Evolutionary conservation across 2,329 filamentous ascomycete species (phyloP).

Genomic region (Curvularia eragrostidis): DNA sequence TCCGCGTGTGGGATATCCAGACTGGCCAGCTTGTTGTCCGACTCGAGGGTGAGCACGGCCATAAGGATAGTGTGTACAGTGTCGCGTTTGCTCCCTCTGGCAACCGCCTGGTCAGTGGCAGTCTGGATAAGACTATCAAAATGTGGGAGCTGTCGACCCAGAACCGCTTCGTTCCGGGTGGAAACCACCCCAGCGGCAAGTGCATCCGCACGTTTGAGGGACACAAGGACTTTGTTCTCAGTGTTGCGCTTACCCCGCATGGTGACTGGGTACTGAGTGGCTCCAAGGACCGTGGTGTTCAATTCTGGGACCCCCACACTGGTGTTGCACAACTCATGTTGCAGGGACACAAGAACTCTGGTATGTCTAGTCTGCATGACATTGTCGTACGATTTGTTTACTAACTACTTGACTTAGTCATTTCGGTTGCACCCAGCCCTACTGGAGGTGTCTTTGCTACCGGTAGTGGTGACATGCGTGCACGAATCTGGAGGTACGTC

Average conservation of each 20-base stretch:
- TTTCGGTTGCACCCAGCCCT: constrained; percentile 94
- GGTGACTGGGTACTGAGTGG: constrained; percentile 95
- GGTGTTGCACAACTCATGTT: constrained; percentile 97
- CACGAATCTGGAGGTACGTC: constrained; percentile 86
- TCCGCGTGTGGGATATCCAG: constrained; percentile 93
- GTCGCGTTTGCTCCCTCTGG: constrained; percentile 96
- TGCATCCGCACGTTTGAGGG: constrained; percentile 97
- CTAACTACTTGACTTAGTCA: constrained; percentile 63
- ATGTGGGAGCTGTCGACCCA: constrained; percentile 93
- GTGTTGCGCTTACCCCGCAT: constrained; percentile 92
- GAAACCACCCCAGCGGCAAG: constrained; percentile 81
- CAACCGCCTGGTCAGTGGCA: constrained; percentile 90
- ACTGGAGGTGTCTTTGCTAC: constrained; percentile 89
- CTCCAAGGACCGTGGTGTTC: constrained; percentile 95
- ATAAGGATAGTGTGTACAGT: constrained; percentile 96
- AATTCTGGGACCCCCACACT: constrained; percentile 97
- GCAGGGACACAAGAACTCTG: constrained; percentile 96
- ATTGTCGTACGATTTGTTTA: neutral
- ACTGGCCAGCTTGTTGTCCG: constrained; percentile 87
- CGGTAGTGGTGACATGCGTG: constrained; percentile 96
- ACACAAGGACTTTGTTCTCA: constrained; percentile 97
- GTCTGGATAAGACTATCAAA: constrained; percentile 97
- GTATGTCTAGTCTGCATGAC: constrained; percentile 52
- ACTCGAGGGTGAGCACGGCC: constrained; percentile 89
- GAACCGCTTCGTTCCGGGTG: constrained; percentile 69